These are phyloP conservation scores for Phytophthora pseudosyringae DNA, from an alignment of 352 stramenopile genomes.

Conservation along the genomic window DNA sequence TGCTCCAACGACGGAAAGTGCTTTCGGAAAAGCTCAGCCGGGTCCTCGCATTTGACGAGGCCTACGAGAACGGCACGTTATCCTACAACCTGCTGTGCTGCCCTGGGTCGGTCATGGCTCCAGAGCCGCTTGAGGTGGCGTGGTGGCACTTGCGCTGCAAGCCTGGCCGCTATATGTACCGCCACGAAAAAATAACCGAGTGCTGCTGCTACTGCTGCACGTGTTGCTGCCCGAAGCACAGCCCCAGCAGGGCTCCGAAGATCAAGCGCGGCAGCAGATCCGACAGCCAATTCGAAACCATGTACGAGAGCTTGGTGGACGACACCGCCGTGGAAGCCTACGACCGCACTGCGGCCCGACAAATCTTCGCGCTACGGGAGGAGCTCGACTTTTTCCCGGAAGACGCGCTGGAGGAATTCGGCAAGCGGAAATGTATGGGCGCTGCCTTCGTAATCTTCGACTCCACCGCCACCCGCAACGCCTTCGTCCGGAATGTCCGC, in stretches of 20 bases:
- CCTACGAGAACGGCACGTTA: conserved; percentile 58
- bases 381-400: conserved; percentile 80
- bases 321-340: conserved; percentile 29
- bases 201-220: conserved; percentile 52
- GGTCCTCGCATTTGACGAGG: conserved; percentile 57
- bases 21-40: conserved; percentile 64
- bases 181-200: conserved; percentile 43
- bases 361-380: conserved; percentile 52
- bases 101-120: conserved; percentile 62
- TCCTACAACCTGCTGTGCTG: conserved; percentile 76
- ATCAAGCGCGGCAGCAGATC: conserved; percentile 21
- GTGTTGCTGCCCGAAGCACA: conserved; percentile 49
- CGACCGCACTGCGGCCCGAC: conserved; percentile 22
- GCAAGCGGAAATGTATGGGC: conserved; percentile 60
- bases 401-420: conserved; percentile 68
- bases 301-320: conserved; percentile 39
- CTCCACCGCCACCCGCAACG: conserved; percentile 59
- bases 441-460: conserved; percentile 82
- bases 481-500: conserved; percentile 61
- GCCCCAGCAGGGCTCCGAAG: conserved; percentile 9
- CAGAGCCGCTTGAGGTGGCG: conserved; percentile 47
- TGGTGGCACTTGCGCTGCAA: conserved; percentile 60
- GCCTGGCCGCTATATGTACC: conserved; percentile 61
- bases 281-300: conserved; percentile 31
- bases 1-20: conserved; percentile 54